These are phyloP conservation scores for Elsinoe arachidis DNA, from an alignment of 2,329 filamentous ascomycete genomes.

Conservation along the genomic window DNA sequence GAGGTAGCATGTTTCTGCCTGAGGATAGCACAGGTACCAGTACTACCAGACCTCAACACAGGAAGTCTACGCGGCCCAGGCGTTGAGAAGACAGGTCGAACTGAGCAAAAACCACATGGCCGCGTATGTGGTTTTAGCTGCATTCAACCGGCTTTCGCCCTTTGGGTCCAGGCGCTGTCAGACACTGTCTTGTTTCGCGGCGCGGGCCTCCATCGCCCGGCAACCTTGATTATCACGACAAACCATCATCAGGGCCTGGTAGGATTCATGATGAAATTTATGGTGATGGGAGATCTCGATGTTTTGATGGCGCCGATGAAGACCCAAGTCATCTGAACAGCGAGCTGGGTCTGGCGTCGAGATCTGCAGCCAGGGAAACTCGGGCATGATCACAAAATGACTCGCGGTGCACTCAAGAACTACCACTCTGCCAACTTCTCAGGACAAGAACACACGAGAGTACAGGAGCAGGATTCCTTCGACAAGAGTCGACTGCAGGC, in stretches of 20 bases:
- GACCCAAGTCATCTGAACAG: neutral
- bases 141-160: neutral
- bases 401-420: neutral
- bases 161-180: neutral
- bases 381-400: neutral
- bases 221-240: neutral
- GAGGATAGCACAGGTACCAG: neutral
- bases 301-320: neutral
- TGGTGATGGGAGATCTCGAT: neutral
- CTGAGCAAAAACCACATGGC: neutral
- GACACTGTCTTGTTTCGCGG: constrained; percentile 1
- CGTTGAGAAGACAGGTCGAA: neutral
- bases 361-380: neutral
- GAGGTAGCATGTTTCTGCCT: neutral
- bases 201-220: neutral
- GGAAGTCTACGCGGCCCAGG: neutral
- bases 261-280: constrained; percentile 1
- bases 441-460: neutral
- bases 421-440: neutral
- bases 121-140: constrained; percentile 4
- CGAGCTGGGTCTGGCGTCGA: neutral
- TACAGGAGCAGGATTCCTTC: neutral
- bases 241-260: neutral
- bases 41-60: neutral
- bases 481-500: too few relatives aligned